Percentiles rank a stretch among this genome's conserved stretches.
phyloP scores from a whole-genome alignment of 371 early-diverging fungal genomes.

The Lichtheimia corymbifera region DNA sequence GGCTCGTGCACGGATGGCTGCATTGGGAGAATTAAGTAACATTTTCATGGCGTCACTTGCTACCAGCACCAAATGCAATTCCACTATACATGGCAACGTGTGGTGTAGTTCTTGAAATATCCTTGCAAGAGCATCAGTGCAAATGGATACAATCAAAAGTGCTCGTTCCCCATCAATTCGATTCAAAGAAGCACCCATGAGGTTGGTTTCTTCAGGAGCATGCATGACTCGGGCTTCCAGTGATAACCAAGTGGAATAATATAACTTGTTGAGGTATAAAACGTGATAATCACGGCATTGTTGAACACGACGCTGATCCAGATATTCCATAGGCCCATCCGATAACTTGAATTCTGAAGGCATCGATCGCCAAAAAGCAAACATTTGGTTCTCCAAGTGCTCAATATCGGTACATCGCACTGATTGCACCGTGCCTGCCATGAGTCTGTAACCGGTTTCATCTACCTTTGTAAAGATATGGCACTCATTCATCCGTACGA shows the following conservation, averaged over 20 bases:
- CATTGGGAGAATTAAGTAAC: constrained; percentile 26
- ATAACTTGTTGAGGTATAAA: constrained; percentile 33
- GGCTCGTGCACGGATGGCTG: constrained; percentile 33
- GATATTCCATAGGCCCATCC: constrained; percentile 32
- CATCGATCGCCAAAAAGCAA: constrained; percentile 34
- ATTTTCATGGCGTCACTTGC: constrained; percentile 32
- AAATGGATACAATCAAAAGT: constrained; percentile 38
- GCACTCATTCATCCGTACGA: constrained; percentile 31
- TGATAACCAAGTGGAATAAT: constrained; percentile 36
- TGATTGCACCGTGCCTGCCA: constrained; percentile 22
- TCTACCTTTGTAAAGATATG: constrained; percentile 23
- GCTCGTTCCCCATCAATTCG: constrained; percentile 41
- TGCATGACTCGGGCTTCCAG: constrained; percentile 40
- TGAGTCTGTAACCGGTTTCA: constrained; percentile 26
- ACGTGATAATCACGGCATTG: constrained; percentile 27
- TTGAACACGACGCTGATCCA: constrained; percentile 33
- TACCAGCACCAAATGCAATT: constrained; percentile 40
- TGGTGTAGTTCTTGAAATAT: constrained; percentile 28
- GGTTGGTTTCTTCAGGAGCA: constrained; percentile 21
- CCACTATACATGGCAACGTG: constrained; percentile 34
- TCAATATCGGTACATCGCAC: constrained; percentile 25
- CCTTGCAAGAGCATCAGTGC: constrained; percentile 39
- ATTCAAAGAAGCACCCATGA: constrained; percentile 25
- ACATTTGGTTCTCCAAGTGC: constrained; percentile 30
- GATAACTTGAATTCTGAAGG: constrained; percentile 30